Conservation (phyloP, 2,329 filamentous ascomycete species). For the Dactylellina drechsleri region DNA sequence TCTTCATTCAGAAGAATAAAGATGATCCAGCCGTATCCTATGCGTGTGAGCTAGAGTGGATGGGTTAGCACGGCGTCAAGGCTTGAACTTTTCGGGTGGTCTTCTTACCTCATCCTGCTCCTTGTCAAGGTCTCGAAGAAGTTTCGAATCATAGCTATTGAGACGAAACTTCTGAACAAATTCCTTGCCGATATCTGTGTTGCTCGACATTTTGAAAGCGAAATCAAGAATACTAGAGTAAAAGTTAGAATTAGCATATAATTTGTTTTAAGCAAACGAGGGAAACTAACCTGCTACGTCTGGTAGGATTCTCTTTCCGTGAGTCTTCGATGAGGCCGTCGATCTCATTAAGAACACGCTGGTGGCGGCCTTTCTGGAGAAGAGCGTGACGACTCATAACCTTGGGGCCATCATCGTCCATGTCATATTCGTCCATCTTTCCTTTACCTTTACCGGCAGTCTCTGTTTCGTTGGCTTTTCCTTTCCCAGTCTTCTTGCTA, state of each 20-base stretch:
- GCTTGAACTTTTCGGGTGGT: not conserved
- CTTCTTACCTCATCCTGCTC: slow-evolving; percentile 37
- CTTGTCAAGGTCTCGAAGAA: slow-evolving; percentile 32
- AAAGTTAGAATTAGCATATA: slow-evolving; percentile 1
- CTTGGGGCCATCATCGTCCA: slow-evolving; percentile 44
- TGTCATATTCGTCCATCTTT: slow-evolving; percentile 26
- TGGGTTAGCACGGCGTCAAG: slow-evolving; percentile 2
- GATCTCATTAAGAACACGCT: slow-evolving; percentile 48
- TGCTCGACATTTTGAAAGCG: slow-evolving; percentile 47
- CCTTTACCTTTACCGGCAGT: slow-evolving; percentile 10
- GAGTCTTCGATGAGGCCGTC: slow-evolving; percentile 49
- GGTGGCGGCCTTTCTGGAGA: slow-evolving; percentile 44
- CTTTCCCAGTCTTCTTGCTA: slow-evolving; percentile 21
- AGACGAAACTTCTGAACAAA: slow-evolving; percentile 50
- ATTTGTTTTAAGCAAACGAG: not conserved
- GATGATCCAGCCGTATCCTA: slow-evolving; percentile 49
- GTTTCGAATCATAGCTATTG: slow-evolving; percentile 43
- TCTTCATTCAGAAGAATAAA: slow-evolving; percentile 51
- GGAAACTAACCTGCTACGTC: slow-evolving; percentile 36
- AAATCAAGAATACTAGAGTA: slow-evolving; percentile 41
- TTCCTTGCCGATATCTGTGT: slow-evolving; percentile 43
- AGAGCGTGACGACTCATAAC: slow-evolving; percentile 49
- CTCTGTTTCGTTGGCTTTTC: slow-evolving; percentile 18
- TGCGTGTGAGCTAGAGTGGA: slow-evolving; percentile 34
- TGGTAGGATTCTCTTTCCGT: slow-evolving; percentile 42